Evolutionary conservation across 1,284 basidiomycete species (phyloP).

Genomic region (Coriolopsis trogii): DNA sequence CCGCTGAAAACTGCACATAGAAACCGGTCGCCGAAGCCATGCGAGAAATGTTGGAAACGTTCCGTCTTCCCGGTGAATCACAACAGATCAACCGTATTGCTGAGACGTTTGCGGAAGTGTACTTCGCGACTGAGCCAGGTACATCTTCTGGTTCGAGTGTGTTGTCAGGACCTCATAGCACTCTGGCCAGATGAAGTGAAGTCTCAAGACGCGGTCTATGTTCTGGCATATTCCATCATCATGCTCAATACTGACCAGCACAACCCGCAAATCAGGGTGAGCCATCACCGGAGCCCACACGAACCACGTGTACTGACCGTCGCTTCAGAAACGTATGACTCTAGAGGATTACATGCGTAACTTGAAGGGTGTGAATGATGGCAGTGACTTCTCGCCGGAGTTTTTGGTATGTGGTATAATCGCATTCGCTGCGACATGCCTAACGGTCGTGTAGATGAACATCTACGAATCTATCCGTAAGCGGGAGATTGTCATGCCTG

Average conservation of each 20-base stretch:
- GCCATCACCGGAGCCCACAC: constrained; percentile 29
- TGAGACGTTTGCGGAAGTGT: constrained; percentile 91
- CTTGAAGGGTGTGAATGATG: constrained; percentile 91
- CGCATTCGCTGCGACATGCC: too few species aligned
- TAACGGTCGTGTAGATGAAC: constrained; percentile 69
- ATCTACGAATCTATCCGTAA: constrained; percentile 96
- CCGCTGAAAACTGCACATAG: constrained; percentile 42
- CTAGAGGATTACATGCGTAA: constrained; percentile 95
- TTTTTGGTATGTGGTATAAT: constrained; percentile 85
- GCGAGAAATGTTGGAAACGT: constrained; percentile 92
- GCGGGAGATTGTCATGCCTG: constrained; percentile 96
- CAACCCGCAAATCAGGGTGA: constrained; percentile 91
- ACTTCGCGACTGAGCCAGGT: constrained; percentile 87
- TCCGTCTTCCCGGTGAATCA: constrained; percentile 94
- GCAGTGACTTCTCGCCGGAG: constrained; percentile 81
- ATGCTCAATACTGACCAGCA: constrained; percentile 99
- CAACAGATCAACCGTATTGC: constrained; percentile 96
- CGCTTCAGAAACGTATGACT: constrained; percentile 87
- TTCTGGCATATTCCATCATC: constrained; percentile 95
- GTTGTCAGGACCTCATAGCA: background rate
- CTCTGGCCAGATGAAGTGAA: constrained; percentile 79
- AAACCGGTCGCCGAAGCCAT: constrained; percentile 95
- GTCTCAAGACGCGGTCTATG: constrained; percentile 92
- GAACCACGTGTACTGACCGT: constrained; percentile 15
- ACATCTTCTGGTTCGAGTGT: constrained; percentile 18